Evolutionary conservation across 768 basidiomycete species (phyloP).

Genomic region (Kwoniella newhampshirensis): DNA sequence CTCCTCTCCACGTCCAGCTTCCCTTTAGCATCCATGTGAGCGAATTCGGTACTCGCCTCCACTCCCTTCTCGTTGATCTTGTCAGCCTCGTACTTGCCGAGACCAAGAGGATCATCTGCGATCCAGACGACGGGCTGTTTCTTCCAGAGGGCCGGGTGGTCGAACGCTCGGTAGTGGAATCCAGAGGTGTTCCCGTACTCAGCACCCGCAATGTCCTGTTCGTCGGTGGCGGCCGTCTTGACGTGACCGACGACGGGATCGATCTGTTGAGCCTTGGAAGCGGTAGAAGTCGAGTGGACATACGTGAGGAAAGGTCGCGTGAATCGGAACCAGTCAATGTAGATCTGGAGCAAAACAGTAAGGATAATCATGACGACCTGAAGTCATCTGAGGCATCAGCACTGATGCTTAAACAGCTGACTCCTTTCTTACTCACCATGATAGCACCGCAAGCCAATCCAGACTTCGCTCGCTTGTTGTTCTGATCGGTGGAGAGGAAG

Average conservation of each 20-base stretch:
- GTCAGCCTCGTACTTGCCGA: conserved; percentile 49
- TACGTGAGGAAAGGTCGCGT: conserved; percentile 40
- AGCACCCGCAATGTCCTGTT: conserved; percentile 39
- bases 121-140: conserved; percentile 54
- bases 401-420: too few species aligned
- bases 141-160: conserved; percentile 54
- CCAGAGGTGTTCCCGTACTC: conserved; percentile 49
- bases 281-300: conserved; percentile 35
- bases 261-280: conserved; percentile 13
- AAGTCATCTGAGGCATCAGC: not conserved
- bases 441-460: conserved; percentile 52
- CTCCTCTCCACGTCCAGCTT: conserved; percentile 40
- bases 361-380: conserved; percentile 45
- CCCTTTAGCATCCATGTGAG: conserved; percentile 48
- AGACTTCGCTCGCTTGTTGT: conserved; percentile 36
- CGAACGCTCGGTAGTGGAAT: conserved; percentile 51
- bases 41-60: conserved; percentile 48
- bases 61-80: conserved; percentile 45
- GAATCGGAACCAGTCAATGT: conserved; percentile 49
- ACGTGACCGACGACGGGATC: conserved; percentile 10
- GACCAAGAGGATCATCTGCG: conserved; percentile 49
- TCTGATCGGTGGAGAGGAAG: conserved; percentile 50
- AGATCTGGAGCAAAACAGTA: conserved; percentile 47
- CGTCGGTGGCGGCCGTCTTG: conserved; percentile 23
- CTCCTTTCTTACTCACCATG: conserved; percentile 40